These are phyloP conservation scores for Metarhizium robertsii DNA, from an alignment of 2,329 filamentous ascomycete genomes.

Conservation along the genomic window DNA sequence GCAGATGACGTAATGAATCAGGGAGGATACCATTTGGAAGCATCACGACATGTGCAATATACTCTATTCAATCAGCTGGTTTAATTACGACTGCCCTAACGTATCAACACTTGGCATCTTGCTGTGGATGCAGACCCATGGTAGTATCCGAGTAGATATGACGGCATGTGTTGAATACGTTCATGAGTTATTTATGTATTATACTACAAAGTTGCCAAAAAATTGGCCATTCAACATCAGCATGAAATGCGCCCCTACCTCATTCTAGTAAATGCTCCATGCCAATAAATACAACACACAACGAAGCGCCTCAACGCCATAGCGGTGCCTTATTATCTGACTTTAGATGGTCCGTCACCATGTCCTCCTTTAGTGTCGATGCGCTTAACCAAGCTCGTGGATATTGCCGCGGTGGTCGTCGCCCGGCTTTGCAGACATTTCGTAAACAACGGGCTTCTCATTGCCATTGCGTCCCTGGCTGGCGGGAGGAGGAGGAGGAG, in stretches of 20 bases:
- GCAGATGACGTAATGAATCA: not conserved
- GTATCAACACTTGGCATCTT: too few relatives aligned
- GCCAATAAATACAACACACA: not conserved
- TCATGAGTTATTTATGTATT: not conserved
- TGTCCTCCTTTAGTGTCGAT: not conserved
- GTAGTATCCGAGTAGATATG: too few relatives aligned
- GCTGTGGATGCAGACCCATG: too few relatives aligned
- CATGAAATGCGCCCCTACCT: not conserved
- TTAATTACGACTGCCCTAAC: too few relatives aligned
- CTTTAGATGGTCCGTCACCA: not conserved
- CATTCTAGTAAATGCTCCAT: not conserved
- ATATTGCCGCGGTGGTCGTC: not conserved
- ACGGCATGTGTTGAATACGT: not conserved
- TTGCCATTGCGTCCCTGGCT: not conserved
- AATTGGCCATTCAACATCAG: not conserved
- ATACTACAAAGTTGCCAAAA: not conserved
- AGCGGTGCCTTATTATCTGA: not conserved
- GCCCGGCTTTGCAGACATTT: not conserved
- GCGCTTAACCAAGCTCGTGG: not conserved
- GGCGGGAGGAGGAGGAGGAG: not conserved
- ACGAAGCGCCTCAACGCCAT: not conserved
- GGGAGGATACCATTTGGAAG: not conserved
- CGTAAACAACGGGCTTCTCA: not conserved
- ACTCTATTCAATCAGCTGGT: too few relatives aligned
- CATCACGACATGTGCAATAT: not conserved